Evolutionary conservation across 352 stramenopile species (phyloP), one percentile per base, ranked within the genome.

Genomic region (Pythium brassicae): DNA sequence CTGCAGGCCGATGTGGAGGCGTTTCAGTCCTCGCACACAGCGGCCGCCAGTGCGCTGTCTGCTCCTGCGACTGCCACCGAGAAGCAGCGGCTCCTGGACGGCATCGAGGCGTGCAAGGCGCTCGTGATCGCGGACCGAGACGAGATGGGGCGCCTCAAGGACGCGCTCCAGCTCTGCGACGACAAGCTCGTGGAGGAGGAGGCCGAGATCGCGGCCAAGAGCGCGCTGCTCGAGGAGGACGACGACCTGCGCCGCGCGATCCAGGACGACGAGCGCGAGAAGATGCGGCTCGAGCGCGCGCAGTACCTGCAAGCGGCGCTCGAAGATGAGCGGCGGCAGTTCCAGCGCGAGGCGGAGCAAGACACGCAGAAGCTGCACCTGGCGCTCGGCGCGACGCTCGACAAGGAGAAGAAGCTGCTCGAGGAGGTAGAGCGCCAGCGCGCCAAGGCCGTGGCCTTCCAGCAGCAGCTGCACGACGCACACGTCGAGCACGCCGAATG

Each of bases 401-500:
- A 90, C 57, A 92, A 92, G 51, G 80, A 92, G 53, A 88, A 94
- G 50, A 79, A 91, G 46, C 66, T 92, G 8, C 66, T 76, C 2
- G 77, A 89, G 20, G 82, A 92, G 63, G 80, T 92, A 2, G 79
- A 90, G 47, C 66, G 45, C 0, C 81, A 91, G 68, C 76, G 81
- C 3, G 53, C 44, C 19, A 70, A 60, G 48, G 73, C 76, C 3
- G 43, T 89, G 3, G 48, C 69, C 12, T 74, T 86, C 23, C 75
- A 87, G 55, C 65, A 89, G 59, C 75, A 86, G 49, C 66, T 89
- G 49, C 71, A 81, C 39, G 55, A 67, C 19, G 62, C 81, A 49
- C 74, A 89, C 34, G 32, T 80, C n/a, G 68, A 86, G 51, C 77
- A 87, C 43, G 61, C 56, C 22, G 71, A 84, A 57, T 87, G 76